phyloP scores from a whole-genome alignment of 345 rosid species.

The Hibiscus syriacus region DNA sequence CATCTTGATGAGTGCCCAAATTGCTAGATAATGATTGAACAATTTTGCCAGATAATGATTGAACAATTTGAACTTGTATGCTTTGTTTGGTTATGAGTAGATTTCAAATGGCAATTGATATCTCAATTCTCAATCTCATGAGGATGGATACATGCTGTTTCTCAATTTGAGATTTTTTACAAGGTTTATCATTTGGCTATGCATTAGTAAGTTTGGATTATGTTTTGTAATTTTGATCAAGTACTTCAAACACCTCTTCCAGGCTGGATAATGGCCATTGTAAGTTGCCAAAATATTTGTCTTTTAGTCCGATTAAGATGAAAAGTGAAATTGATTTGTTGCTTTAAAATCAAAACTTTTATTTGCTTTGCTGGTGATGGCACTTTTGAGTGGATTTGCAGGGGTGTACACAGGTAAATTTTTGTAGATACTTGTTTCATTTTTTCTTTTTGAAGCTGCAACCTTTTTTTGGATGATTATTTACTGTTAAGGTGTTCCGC shows the following conservation, averaged over 20 bases:
- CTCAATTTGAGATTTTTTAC: neutral
- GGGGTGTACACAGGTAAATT: constrained; percentile 89
- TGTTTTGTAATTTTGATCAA: constrained; percentile 69
- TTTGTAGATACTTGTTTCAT: constrained; percentile 1
- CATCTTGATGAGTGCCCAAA: constrained; percentile 1
- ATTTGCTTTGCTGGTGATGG: constrained; percentile 61
- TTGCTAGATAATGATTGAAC: neutral
- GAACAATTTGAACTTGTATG: neutral
- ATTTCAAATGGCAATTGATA: neutral
- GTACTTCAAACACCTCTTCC: constrained; percentile 82
- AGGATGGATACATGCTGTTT: neutral
- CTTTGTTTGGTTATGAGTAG: neutral
- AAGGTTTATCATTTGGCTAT: neutral
- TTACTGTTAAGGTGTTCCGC: neutral
- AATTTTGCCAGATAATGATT: neutral
- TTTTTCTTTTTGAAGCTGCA: constrained; percentile 7
- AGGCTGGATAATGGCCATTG: constrained; percentile 98
- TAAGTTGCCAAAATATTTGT: constrained; percentile 26
- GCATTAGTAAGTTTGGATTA: neutral
- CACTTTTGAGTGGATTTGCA: constrained; percentile 92
- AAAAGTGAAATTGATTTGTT: constrained; percentile 6
- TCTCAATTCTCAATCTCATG: neutral
- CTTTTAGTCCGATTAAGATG: constrained; percentile 2
- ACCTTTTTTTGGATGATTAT: neutral
- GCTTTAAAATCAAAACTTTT: constrained; percentile 1